A percentile compares a stretch with the other conserved stretches of the same genome.
These are phyloP conservation scores for Tinospora cordifolia DNA, from an alignment of 164 flowering plant species.

Conservation along the genomic window DNA sequence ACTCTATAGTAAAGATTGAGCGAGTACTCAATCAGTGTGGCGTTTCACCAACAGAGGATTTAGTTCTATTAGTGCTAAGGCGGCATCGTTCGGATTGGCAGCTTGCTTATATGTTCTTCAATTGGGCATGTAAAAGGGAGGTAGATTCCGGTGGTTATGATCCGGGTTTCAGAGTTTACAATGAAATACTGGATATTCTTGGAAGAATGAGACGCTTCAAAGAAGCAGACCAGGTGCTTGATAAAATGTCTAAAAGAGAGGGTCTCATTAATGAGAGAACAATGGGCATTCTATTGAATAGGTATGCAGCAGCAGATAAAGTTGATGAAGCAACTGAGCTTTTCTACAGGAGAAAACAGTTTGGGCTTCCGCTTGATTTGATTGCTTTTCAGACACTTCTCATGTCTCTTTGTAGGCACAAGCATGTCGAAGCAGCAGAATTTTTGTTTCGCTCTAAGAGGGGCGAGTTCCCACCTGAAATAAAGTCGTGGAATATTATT, in stretches of 20 bases:
- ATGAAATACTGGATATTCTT: slow-evolving; percentile 64
- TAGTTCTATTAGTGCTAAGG: slow-evolving; percentile 53
- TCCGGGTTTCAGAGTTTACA: slow-evolving; percentile 37
- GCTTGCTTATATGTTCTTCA: slow-evolving; percentile 56
- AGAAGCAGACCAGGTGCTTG: slow-evolving; percentile 54
- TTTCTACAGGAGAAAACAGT: slow-evolving; percentile 47
- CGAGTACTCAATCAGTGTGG: slow-evolving; percentile 33
- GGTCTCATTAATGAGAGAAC: slow-evolving; percentile 46
- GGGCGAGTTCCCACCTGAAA: slow-evolving; percentile 42
- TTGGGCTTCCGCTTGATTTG: slow-evolving; percentile 47
- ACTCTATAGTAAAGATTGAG: slow-evolving; percentile 32
- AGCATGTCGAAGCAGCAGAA: slow-evolving; percentile 81
- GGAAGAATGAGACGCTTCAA: slow-evolving; percentile 59
- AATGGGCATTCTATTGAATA: slow-evolving; percentile 41
- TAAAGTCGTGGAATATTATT: slow-evolving; percentile 64
- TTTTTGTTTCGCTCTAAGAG: slow-evolving; percentile 41
- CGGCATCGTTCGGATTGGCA: slow-evolving; percentile 69
- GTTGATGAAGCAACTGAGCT: slow-evolving; percentile 55
- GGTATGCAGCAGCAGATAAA: slow-evolving; percentile 65
- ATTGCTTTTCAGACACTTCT: slow-evolving; percentile 63
- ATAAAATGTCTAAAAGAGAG: slow-evolving; percentile 56
- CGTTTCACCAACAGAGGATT: slow-evolving; percentile 36
- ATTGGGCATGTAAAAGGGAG: slow-evolving; percentile 38
- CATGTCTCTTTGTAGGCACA: slow-evolving; percentile 66
- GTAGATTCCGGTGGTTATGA: slow-evolving; percentile 12